Percentiles rank a stretch among this genome's conserved stretches.
Conservation (phyloP, 805 yeast species). For the Cyberlindnera veronae region DNA sequence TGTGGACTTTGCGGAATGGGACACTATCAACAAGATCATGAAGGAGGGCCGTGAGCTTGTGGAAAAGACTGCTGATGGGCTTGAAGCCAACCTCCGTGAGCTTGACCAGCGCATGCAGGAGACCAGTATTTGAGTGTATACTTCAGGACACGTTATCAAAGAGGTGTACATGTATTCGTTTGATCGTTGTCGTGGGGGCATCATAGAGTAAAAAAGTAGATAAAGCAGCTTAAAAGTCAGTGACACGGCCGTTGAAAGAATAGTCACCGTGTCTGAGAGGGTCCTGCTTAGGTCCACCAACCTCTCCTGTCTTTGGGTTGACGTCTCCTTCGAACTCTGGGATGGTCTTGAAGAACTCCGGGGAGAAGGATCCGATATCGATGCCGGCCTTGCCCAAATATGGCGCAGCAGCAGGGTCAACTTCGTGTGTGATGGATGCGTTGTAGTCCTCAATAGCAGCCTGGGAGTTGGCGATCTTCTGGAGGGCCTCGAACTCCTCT, state of each 20-base stretch:
- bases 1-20: conserved; percentile 28
- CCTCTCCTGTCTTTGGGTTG: conserved; percentile 92
- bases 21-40: conserved; percentile 29
- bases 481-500: conserved; percentile 87
- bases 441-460: conserved; percentile 76
- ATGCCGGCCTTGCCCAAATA: conserved; percentile 47
- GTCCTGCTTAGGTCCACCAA: conserved; percentile 97
- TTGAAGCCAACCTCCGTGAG: conserved; percentile 19
- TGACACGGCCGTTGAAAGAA: conserved; percentile 93
- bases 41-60: conserved; percentile 32
- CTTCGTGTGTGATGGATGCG: conserved; percentile 35
- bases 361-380: conserved; percentile 63
- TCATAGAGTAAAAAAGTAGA: neutral
- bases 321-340: conserved; percentile 95
- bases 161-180: too few species aligned
- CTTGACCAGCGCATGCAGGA: conserved; percentile 19
- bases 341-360: conserved; percentile 69
- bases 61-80: conserved; percentile 16
- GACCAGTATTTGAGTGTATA: conserved; percentile 5
- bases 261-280: conserved; percentile 90
- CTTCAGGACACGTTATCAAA: too few species aligned
- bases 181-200: too few species aligned
- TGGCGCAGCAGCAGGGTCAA: conserved; percentile 32
- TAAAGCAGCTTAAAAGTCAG: conserved; percentile 62
- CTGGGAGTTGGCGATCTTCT: conserved; percentile 75